A percentile compares a stretch with the other conserved stretches of the same genome.
Evolutionary conservation across 2,329 filamentous ascomycete genomes (phyloP).

Genomic region (Cladobotryum mycophilum): DNA sequence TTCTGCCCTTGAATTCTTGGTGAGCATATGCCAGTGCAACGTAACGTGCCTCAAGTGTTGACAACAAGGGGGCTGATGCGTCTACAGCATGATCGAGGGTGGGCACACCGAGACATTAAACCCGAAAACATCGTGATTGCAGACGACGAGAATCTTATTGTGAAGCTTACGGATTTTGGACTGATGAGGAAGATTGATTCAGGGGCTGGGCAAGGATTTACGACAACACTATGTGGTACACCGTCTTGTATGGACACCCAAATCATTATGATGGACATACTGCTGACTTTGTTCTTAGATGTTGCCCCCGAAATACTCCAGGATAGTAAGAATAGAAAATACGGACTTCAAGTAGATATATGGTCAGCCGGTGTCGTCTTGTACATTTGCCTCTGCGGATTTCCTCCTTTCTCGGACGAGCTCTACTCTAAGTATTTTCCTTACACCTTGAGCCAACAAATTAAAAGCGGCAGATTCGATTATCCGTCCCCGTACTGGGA

Average conservation of each 20-base stretch:
- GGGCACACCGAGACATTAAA: no score
- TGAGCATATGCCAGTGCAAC: no score
- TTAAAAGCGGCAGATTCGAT: conserved; percentile 76
- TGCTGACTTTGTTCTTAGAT: neutral
- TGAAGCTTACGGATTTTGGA: conserved; percentile 59
- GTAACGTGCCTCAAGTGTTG: no score
- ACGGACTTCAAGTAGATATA: conserved; percentile 75
- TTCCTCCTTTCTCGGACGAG: conserved; percentile 84
- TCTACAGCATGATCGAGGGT: no score
- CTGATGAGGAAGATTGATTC: conserved; percentile 75
- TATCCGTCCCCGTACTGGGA: conserved; percentile 94
- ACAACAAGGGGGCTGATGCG: no score
- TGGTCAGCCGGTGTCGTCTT: conserved; percentile 80
- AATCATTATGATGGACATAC: no score
- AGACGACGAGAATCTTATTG: no score
- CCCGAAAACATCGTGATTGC: no score
- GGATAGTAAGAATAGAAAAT: conserved; percentile 58
- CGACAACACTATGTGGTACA: conserved; percentile 75
- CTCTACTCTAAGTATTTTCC: conserved; percentile 69
- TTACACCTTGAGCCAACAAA: conserved; percentile 68
- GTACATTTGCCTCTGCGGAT: conserved; percentile 79
- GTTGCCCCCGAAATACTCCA: conserved; percentile 56
- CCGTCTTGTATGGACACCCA: conserved; percentile 23
- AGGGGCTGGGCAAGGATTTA: conserved; percentile 71
- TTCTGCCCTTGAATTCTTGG: no score